Evolutionary conservation across 1,139 yeast genomes (phyloP), one percentile per base, ranked within the genome.

Genomic region (Suhomyces taliae): DNA sequence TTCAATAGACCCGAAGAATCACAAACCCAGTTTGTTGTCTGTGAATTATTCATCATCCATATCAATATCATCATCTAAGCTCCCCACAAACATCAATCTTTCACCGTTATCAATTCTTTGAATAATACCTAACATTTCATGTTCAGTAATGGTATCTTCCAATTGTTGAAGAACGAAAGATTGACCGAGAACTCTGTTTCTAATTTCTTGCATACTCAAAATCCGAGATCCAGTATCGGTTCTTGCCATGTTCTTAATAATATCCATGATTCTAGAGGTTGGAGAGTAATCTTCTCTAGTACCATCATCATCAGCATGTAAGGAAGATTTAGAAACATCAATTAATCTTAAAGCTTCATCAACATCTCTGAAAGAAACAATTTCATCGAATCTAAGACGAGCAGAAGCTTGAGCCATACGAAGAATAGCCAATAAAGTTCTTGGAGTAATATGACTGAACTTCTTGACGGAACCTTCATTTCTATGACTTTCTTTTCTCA

Each of bases 381-480:
- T 70, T 52, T 85, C 77, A 49, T 85, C 84, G 64, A 93, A 89
- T 60, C 98, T 79, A 52, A 95, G 76, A 60, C 97, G 81, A 0
- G 99, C 98, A 53, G 88, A 77, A 0, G 98, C 99, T 69, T 93
- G 98, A 1, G 99, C 81, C 78, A 95, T 77, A 71, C 99, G 85
- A 58, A 95, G 73, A 45, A 95, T 85, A 56, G 95, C 99, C 53
- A 95, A 76, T 53, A 95, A 76, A 2, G 98, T 90, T 75, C 99
- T 85, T 47, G 98, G 98, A 0, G 99, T 90, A 27, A 95, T 87
- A 67, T 91, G 97, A 41, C 93, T 83, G 64, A 93, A 87, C 51
- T 90, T 89, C 59, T 82, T 82, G 50, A 81, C 83, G 29, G 93
- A 83, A 48, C 85, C 87, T 64, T 87, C 95, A 60, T 87, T 85